Conservation (phyloP, 2,329 filamentous ascomycete genomes). For the Trichoderma sp. region DNA sequence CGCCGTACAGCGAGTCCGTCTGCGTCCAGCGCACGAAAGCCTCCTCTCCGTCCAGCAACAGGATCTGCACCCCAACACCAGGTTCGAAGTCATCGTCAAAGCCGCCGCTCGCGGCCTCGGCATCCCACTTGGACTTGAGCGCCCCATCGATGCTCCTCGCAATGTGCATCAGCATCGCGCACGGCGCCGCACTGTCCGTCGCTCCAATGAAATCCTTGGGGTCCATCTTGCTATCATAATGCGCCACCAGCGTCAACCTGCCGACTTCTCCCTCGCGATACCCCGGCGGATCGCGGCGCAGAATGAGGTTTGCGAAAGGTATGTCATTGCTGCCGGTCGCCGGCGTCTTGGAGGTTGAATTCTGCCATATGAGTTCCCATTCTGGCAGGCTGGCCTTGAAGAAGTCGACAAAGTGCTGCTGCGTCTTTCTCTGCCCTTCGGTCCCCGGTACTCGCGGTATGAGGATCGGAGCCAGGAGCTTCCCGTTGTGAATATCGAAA, state of each 20-base stretch:
- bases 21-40: slow-evolving; percentile 79
- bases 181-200: slow-evolving; percentile 89
- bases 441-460: slow-evolving; percentile 87
- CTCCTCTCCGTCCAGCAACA: slow-evolving; percentile 92
- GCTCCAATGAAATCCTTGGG: slow-evolving; percentile 90
- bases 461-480: slow-evolving; percentile 80
- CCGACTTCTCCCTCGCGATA: slow-evolving; percentile 69
- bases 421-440: slow-evolving; percentile 65
- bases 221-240: slow-evolving; percentile 82
- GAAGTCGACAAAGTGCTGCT: slow-evolving; percentile 80
- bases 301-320: slow-evolving; percentile 83
- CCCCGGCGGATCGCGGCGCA: slow-evolving; percentile 86
- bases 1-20: slow-evolving; percentile 82
- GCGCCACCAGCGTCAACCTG: slow-evolving; percentile 81
- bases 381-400: slow-evolving; percentile 69
- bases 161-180: slow-evolving; percentile 87
- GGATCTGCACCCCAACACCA: slow-evolving; percentile 79
- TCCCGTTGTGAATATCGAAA: slow-evolving; percentile 74
- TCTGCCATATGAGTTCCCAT: slow-evolving; percentile 82
- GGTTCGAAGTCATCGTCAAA: slow-evolving; percentile 60
- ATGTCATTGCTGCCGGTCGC: slow-evolving; percentile 66
- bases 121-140: slow-evolving; percentile 76
- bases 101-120: slow-evolving; percentile 60
- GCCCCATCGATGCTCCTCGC: slow-evolving; percentile 76
- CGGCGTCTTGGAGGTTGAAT: slow-evolving; percentile 82